Base-by-base conservation (phyloP, 495 filamentous ascomycete species). In the Jackrogersella minutella region DNA sequence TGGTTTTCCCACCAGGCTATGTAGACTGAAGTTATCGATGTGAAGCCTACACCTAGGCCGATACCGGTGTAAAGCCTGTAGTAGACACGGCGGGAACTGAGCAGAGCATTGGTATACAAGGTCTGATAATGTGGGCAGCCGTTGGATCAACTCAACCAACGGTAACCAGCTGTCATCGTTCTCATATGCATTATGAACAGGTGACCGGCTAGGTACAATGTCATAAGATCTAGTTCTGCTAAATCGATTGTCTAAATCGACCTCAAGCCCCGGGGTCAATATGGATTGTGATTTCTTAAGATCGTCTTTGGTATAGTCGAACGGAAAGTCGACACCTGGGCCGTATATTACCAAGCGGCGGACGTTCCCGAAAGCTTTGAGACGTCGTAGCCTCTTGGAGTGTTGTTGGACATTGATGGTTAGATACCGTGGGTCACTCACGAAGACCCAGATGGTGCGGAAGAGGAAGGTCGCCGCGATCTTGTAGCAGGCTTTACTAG, bases 381-480 rank as follows among this genome's bases (percentile, higher is more conserved):
- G 6, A 3, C 37, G 47, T 16, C 16, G 16, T 34, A 61, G 16
- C 5, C n/a, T 43, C 10, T 26, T 14, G 30, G 30, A 2, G 6
- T 39, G 19, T 3, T 40, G 31, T 40, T 39, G 14, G 0, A 59
- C 19, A 16, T 1, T 4, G 24, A n/a, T 5, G 30, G 9, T 13
- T 2, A 39, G 14, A 26, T 43, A 1, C 44, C 39, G n/a, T 33
- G 41, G 19, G 1, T 41, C 10, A 14, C 17, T 4, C 24, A 17
- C 37, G 46, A 57, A 58, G 61, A 64, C 3, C 26, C 47, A 51
- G 36, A 57, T 43, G n/a, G 52, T 52, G 17, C 46, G 53, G 17
- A 24, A 52, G 34, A 50, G 37, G 37, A 36, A 58, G 14, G 26
- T 6, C 26, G 53, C 3, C 7, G 53, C 24, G 10, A 28, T 14